Base-by-base conservation (phyloP, 306 rosid species). In the Clitoria ternatea region DNA sequence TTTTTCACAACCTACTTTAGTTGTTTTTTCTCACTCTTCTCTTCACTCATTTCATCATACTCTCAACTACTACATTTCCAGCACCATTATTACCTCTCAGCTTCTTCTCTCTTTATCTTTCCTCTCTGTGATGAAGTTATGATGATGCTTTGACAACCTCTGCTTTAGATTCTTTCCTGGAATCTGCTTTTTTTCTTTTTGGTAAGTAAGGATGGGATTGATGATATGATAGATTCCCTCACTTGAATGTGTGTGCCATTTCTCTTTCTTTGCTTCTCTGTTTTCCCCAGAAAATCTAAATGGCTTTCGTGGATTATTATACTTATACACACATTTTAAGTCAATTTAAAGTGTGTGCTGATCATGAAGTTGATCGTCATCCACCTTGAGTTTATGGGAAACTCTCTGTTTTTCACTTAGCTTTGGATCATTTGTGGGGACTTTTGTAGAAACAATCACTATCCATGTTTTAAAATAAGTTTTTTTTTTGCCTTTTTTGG, bases 11-110 rank as follows among this genome's bases (percentile, higher is more conserved):
- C 30, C 2, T 6, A 11, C 55, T 68, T 48, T 74, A 11, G 47
- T 10, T 3, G 14, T 4, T 12, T 9, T 72, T 53, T 27, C 44
- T 70, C 60, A 2, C 66, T 61, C 50, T 7, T 18, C 26, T 2
- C 18, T 35, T 15, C 65, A 22, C 54, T 32, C 35, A 60, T 61
- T 73, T 44, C 52, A 56, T 10, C 18, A n/a, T n/a, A n/a, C n/a
- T n/a, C 49, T 26, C 84, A 62, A 62, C 73, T 26, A 69, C 69
- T 49, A 0, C 73, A 26, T 13, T 80, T 74, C 45, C 30, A 69
- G 10, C 69, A 26, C 20, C 56, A 68, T 69, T 54, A 53, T 69
- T 60, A 61, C 77, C 53, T 62, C 49, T 39, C 5, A 32, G 35
- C 36, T 12, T n/a, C 5, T 24, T 54, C 61, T 47, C 27, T 50